Evolutionary conservation across 2,329 filamentous ascomycete species (phyloP).

Genomic region (Aspergillus sp.): DNA sequence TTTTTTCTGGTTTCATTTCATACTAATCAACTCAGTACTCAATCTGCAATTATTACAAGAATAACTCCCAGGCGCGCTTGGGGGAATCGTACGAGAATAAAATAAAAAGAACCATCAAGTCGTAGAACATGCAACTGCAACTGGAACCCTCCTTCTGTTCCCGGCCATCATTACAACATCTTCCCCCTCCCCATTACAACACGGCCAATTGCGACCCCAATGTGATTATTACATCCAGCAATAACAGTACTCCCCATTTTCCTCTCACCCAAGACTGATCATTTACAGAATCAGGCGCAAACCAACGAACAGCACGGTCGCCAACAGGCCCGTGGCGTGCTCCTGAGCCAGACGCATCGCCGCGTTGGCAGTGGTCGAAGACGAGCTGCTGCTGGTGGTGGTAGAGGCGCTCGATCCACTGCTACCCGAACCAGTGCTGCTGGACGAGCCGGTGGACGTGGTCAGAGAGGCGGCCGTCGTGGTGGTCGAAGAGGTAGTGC

Average conservation of each 20-base stretch:
- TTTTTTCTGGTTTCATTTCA: not conserved
- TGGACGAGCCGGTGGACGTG: constrained; percentile 22
- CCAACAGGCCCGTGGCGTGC: constrained; percentile 55
- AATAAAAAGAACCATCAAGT: constrained; percentile 4
- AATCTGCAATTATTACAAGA: not conserved
- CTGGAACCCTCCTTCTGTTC: not conserved
- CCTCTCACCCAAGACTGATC: not conserved
- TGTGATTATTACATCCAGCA: not conserved
- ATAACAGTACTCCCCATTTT: not conserved
- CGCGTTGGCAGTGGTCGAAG: constrained; percentile 34
- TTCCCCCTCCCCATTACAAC: not conserved
- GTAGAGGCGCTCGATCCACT: constrained; percentile 35
- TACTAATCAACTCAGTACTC: not conserved
- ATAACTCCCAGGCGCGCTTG: not conserved
- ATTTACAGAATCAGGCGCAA: constrained; percentile 60
- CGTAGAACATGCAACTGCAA: constrained; percentile 8
- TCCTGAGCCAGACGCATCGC: constrained; percentile 51
- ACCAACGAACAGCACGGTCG: constrained; percentile 55
- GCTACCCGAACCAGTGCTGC: constrained; percentile 19
- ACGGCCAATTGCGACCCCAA: not conserved
- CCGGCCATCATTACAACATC: not conserved
- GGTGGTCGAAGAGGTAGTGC: too few relatives aligned
- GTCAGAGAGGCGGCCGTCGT: constrained; percentile 2
- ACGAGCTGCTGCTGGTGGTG: constrained; percentile 28
- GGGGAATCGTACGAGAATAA: constrained; percentile 7